phyloP scores from a whole-genome alignment of 2,329 filamentous ascomycete species.

The Trichoderma atrobrunneum region DNA sequence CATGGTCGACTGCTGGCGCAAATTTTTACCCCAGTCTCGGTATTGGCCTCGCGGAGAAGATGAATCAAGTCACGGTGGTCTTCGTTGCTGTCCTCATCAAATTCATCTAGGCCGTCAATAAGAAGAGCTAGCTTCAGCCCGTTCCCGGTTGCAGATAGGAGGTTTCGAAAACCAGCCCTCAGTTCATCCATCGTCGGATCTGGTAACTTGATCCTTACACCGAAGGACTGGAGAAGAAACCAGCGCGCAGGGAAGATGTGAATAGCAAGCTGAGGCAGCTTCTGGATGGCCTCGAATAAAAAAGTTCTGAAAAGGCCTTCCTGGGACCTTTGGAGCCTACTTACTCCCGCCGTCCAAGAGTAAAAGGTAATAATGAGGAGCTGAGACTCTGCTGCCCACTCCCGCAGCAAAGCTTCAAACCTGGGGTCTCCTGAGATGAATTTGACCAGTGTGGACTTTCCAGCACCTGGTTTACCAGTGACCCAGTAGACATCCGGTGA shows the following conservation, averaged over 20 bases:
- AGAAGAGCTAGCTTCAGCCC: not conserved
- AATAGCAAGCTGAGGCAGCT: not conserved
- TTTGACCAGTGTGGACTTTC: not conserved
- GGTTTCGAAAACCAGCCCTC: not conserved
- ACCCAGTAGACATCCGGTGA: not conserved
- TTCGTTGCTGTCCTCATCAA: not conserved
- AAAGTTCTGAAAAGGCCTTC: not conserved
- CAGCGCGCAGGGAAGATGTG: not conserved
- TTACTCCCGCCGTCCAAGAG: not conserved
- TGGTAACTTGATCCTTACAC: not conserved
- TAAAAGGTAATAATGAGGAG: not conserved
- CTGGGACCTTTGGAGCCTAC: not conserved
- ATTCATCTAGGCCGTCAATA: not conserved
- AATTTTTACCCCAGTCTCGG: not conserved
- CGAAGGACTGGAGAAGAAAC: not conserved
- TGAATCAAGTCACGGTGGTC: accelerated
- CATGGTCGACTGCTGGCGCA: not conserved
- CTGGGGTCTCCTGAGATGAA: not conserved
- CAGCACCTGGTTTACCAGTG: not conserved
- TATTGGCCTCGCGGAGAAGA: not conserved
- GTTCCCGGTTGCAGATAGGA: not conserved
- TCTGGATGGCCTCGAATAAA: not conserved
- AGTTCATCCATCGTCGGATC: not conserved
- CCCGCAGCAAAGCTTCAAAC: not conserved
- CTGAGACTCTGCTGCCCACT: not conserved